Evolutionary conservation across 2,329 filamentous ascomycete species (phyloP).

Genomic region (Neonectria coccinea): DNA sequence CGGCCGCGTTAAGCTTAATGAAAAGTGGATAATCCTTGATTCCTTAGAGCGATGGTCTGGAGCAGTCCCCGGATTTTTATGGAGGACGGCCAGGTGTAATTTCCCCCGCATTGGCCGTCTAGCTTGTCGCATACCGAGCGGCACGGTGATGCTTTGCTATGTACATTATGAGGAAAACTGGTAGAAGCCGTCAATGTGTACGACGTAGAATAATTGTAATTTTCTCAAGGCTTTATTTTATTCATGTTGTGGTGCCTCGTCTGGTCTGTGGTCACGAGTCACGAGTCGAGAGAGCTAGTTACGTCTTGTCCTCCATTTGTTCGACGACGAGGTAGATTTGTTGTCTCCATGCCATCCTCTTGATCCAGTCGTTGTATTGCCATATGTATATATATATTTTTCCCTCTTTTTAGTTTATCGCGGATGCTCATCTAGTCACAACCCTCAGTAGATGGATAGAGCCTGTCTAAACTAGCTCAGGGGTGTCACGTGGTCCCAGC

Average conservation of each 20-base stretch:
- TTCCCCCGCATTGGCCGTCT: slow-evolving; percentile 6
- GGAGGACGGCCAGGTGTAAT: background rate
- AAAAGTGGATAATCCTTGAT: background rate
- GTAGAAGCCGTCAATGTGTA: background rate
- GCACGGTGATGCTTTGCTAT: background rate
- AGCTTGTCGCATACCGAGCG: background rate
- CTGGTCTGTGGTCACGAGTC: background rate
- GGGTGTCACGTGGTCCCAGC: no score
- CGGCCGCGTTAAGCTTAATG: slow-evolving; percentile 2
- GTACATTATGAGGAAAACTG: slow-evolving; percentile 2
- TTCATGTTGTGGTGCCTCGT: background rate
- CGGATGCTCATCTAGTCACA: no score
- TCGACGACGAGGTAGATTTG: background rate
- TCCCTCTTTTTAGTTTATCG: no score
- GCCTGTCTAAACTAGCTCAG: no score
- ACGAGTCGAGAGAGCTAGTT: background rate
- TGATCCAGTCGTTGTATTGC: no score
- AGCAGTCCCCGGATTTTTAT: background rate
- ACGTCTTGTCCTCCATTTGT: background rate
- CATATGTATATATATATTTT: no score
- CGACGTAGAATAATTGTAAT: slow-evolving; percentile 1
- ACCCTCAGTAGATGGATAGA: no score
- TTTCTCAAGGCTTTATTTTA: no score
- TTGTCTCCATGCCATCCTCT: background rate
- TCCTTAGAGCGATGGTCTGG: background rate